Base-by-base conservation (phyloP, 768 basidiomycete species). In the Boletus vinaceobasis region DNA sequence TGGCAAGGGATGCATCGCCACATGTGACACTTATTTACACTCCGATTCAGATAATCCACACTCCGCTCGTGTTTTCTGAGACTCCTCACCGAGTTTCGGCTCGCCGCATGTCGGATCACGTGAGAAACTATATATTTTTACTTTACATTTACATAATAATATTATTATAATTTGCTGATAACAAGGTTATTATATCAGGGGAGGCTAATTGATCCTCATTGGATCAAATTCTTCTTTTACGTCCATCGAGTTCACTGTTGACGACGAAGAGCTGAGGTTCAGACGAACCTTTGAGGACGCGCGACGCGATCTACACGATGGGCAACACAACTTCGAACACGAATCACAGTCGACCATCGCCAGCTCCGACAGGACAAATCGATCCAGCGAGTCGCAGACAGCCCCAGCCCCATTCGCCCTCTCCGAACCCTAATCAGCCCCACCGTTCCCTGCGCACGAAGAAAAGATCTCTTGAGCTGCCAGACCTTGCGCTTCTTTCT, bases 391-490 rank as follows among this genome's bases (percentile, higher is more conserved):
- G 54, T 29, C 60, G 55, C 51, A 63, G 33, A 51, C 59, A 61
- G 32, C 32, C 52, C 33, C 60, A 50, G 39, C 62, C 71, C 11
- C 64, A 63, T 56, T 78, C 77, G 4, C 71, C 71, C 35, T 76
- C 77, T 37, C 77, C 80, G 1, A 68, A 68, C 40, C 65, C 70
- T 44, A 70, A 71, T 55, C 70, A 71, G 64, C 76, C 84, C 1
- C 85, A 87, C 68, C 75, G 76, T 32, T 86, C 86, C 42, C 72
- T 88, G 54, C 77, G 84, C 38, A 75, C 76, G 21, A 88, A 85
- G 77, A 88, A 87, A 72, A 82, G 78, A 65, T 87, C 85, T 0
- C 81, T 90, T 19, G 86, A 90, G 66, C 77, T 90, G 26, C 88
- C 88, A 50, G 88, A 89, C 74, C 83, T 90, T 62, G 79, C 79